A percentile compares a stretch with the other conserved stretches of the same genome.
These are phyloP conservation scores for Kalaharituber pfeilii DNA, from an alignment of 2,329 filamentous ascomycete species.

Conservation along the genomic window DNA sequence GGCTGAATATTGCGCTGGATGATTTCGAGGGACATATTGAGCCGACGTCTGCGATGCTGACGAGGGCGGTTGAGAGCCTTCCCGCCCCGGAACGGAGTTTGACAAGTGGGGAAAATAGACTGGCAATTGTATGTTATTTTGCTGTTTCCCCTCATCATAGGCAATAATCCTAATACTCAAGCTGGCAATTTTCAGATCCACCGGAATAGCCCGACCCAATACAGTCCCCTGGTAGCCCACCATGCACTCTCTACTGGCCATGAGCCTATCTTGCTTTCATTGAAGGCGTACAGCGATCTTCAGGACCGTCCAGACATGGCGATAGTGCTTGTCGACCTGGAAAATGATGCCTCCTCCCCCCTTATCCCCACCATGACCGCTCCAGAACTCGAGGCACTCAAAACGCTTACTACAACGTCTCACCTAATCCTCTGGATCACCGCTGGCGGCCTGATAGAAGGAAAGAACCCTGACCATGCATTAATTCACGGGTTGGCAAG, in stretches of 20 bases:
- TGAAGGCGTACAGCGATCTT: background rate
- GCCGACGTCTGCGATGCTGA: background rate
- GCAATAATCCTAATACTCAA: background rate
- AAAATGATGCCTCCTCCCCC: background rate
- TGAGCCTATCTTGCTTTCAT: background rate
- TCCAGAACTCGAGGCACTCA: background rate
- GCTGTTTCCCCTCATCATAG: too few relatives aligned
- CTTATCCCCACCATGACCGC: background rate
- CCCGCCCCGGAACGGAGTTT: background rate
- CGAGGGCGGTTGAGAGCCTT: background rate
- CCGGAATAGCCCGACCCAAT: background rate
- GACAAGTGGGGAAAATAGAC: too few relatives aligned
- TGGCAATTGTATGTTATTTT: too few relatives aligned
- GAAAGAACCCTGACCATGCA: background rate
- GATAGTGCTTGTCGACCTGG: background rate
- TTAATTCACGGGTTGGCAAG: background rate
- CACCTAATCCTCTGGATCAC: constrained; percentile 4
- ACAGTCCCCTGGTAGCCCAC: background rate
- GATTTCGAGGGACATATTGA: background rate
- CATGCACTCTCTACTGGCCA: background rate
- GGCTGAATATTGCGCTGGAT: background rate
- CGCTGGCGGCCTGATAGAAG: background rate
- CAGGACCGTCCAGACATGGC: background rate
- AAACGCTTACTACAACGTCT: too few relatives aligned
- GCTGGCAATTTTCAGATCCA: background rate